These are phyloP conservation scores for Yamagishiella unicocca DNA, from an alignment of 139 green algal species.

Conservation along the genomic window DNA sequence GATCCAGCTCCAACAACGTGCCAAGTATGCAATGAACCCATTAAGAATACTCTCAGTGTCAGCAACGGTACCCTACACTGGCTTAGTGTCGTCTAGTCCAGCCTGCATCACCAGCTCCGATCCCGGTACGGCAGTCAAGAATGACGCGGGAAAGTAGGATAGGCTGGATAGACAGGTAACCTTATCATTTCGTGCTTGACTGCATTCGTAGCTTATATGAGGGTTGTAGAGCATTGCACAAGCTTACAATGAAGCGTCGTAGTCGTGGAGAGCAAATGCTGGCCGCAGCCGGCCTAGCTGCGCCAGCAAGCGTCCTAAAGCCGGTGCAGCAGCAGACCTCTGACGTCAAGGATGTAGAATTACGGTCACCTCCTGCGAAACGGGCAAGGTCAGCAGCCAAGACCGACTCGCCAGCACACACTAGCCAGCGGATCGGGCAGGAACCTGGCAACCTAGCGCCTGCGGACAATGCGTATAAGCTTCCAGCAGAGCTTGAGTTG, in stretches of 20 bases:
- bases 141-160: background rate
- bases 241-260: conserved; percentile 33
- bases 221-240: background rate
- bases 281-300: background rate
- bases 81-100: too few species aligned
- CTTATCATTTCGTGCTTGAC: too few species aligned
- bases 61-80: too few species aligned
- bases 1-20: conserved; percentile 58
- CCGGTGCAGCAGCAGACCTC: background rate
- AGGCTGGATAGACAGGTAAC: too few species aligned
- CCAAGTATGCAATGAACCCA: background rate
- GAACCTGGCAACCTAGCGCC: background rate
- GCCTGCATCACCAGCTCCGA: too few species aligned
- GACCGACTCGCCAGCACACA: background rate
- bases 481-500: conserved; percentile 28
- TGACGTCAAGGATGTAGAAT: background rate
- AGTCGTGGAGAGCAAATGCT: conserved; percentile 33
- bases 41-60: too few species aligned
- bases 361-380: conserved; percentile 10
- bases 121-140: conserved; percentile 5
- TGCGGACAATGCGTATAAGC: background rate
- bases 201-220: too few species aligned
- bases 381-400: background rate
- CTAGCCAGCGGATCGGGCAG: background rate
- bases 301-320: background rate